Evolutionary conservation across 179 eudicot species (phyloP).

Genomic region (Silene noctiflora): DNA sequence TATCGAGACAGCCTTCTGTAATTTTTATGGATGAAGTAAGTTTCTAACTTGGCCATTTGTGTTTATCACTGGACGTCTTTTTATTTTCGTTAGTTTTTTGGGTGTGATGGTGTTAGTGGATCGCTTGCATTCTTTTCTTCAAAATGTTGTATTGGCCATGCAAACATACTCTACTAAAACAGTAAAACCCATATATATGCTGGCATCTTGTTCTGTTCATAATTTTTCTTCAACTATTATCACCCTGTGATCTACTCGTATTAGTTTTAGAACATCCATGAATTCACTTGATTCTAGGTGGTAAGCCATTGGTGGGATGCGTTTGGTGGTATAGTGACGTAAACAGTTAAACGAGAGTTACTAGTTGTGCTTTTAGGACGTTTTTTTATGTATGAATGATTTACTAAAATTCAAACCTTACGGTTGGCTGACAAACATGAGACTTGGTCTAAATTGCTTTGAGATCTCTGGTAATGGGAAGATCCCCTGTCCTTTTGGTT

Average conservation of each 20-base stretch:
- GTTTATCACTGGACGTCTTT: neutral
- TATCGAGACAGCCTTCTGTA: conserved; percentile 90
- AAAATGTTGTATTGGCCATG: neutral
- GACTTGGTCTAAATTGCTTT: too few species aligned
- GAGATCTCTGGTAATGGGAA: too few species aligned
- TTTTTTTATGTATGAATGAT: neutral
- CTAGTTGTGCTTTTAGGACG: neutral
- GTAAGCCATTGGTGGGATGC: neutral
- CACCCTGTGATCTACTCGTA: neutral
- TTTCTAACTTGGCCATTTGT: neutral
- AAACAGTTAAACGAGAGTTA: neutral
- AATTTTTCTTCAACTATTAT: neutral
- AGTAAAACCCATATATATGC: neutral
- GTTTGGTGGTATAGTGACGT: conserved; percentile 1
- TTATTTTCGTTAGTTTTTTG: neutral
- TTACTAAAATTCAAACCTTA: neutral
- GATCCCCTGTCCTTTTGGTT: too few species aligned
- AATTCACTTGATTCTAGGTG: neutral
- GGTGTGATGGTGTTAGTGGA: neutral
- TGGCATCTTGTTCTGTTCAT: neutral
- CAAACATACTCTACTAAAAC: neutral
- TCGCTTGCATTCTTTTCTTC: neutral
- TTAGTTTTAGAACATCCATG: neutral
- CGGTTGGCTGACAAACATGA: too few species aligned
- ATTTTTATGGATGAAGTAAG: conserved; percentile 96